These are phyloP conservation scores for Inga oerstediana DNA, from an alignment of 306 rosid species.

Conservation along the genomic window DNA sequence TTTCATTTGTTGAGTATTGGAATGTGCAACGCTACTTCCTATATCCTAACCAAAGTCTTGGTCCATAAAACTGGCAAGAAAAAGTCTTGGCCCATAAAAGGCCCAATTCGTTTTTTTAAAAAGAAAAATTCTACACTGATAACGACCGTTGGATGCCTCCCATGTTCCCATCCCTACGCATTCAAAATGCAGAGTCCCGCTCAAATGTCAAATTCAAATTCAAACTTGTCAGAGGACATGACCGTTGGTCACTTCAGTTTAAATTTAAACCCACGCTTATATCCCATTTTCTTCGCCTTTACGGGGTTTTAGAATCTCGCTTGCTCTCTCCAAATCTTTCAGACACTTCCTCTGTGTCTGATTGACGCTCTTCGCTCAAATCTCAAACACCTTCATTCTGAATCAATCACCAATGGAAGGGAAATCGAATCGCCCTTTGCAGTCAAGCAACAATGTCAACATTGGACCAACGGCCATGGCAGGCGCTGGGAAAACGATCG, in stretches of 20 bases:
- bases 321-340: constrained; percentile 13
- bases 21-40: too few species aligned
- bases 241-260: constrained; percentile 40
- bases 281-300: background rate
- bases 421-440: constrained; percentile 66
- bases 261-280: background rate
- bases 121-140: too few species aligned
- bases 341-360: constrained; percentile 42
- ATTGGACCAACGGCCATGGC: constrained; percentile 31
- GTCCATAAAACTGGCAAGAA: too few species aligned
- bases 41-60: too few species aligned
- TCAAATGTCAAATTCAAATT: constrained; percentile 27
- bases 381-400: background rate
- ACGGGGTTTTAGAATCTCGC: background rate
- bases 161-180: background rate
- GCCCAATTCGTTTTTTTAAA: background rate
- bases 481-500: constrained; percentile 58
- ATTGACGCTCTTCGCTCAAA: background rate
- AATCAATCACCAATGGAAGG: constrained; percentile 53
- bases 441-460: constrained; percentile 65
- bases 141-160: constrained; percentile 23
- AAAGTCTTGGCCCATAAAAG: background rate
- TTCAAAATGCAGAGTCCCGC: constrained; percentile 44
- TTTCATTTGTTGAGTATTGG: too few species aligned
- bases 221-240: constrained; percentile 18